These are phyloP conservation scores for Aspergillus clavatus DNA, from an alignment of 2,329 filamentous ascomycete species.

Conservation along the genomic window DNA sequence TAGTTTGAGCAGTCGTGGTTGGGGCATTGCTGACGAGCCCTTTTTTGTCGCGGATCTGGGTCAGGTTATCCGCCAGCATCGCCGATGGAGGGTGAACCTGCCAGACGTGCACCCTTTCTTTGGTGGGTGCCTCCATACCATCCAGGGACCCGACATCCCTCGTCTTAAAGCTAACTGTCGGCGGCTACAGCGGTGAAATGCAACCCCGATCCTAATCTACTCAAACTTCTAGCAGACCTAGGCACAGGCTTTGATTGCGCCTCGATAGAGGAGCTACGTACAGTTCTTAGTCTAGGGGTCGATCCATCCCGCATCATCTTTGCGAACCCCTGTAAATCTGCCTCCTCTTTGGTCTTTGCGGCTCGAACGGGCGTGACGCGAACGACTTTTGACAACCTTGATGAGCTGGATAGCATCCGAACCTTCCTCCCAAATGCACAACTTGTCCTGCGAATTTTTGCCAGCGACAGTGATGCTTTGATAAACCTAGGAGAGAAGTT, in stretches of 20 bases:
- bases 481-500: constrained; percentile 7
- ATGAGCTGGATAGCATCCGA: constrained; percentile 24
- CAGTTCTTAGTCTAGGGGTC: constrained; percentile 20
- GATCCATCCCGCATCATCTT: constrained; percentile 24
- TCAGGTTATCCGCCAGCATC: constrained; percentile 14
- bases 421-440: constrained; percentile 16
- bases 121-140: constrained; percentile 13
- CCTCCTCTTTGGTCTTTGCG: constrained; percentile 17
- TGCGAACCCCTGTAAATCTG: constrained; percentile 26
- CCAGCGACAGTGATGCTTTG: constrained; percentile 3
- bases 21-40: constrained; percentile 5
- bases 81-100: constrained; percentile 14
- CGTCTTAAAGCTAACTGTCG: no score
- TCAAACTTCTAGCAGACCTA: constrained; percentile 21
- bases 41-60: constrained; percentile 20
- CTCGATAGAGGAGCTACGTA: constrained; percentile 22
- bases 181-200: constrained; percentile 24
- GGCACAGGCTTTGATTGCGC: constrained; percentile 27
- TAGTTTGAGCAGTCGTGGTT: not conserved
- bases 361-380: constrained; percentile 11
- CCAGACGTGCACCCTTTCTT: constrained; percentile 19
- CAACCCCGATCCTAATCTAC: constrained; percentile 23
- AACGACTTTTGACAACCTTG: constrained; percentile 27
- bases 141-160: no score
- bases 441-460: constrained; percentile 18